Evolutionary conservation across 352 stramenopile species (phyloP), one percentile per base, ranked within the genome.

Genomic region (Halophytophthora batemanensis): DNA sequence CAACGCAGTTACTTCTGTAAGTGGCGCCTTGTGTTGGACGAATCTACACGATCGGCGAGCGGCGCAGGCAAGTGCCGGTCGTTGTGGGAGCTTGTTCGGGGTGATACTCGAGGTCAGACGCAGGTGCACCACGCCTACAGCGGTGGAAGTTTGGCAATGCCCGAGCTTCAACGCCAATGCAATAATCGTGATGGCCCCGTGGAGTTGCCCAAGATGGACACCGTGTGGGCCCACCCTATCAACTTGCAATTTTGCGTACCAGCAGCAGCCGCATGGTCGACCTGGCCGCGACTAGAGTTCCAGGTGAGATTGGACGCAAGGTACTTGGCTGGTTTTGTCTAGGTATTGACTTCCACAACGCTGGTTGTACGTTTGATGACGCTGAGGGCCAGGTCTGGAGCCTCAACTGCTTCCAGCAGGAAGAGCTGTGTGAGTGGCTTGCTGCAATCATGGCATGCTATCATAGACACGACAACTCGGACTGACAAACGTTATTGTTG

Each of bases 141-240:
- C 31, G 59, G 56, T 35, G 36, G 42, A 2, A 60, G 36, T 42
- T 42, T 64, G 11, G 47, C 58, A 0, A 65, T 64, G 50, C 57
- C 62, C 28, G 31, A 61, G 55, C 33, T 65, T 21, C 50, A 51
- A 49, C 65, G 49, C 33, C 46, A 53, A 13, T 43, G 18, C 40
- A 53, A 17, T 31, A 37, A 22, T 12, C 35, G 37, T 34, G 17
- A 51, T 8, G 49, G 40, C 12, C 2, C n/a, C 13, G 39, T 23
- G 31, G 45, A 48, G 21, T 36, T 69, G 4, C 45, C 60, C 10
- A 65, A 53, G 37, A 65, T 86, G 38, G 64, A 81, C 28, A 67
- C 69, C 4, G 56, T 82, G 21, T 86, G 74, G 74, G 56, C 63
- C 23, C 71, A 86, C 36, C 74, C 71, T 25, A 72, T 86, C 38